These are phyloP conservation scores for Raffaelea arxii DNA, from an alignment of 2,329 filamentous ascomycete genomes.

Conservation along the genomic window DNA sequence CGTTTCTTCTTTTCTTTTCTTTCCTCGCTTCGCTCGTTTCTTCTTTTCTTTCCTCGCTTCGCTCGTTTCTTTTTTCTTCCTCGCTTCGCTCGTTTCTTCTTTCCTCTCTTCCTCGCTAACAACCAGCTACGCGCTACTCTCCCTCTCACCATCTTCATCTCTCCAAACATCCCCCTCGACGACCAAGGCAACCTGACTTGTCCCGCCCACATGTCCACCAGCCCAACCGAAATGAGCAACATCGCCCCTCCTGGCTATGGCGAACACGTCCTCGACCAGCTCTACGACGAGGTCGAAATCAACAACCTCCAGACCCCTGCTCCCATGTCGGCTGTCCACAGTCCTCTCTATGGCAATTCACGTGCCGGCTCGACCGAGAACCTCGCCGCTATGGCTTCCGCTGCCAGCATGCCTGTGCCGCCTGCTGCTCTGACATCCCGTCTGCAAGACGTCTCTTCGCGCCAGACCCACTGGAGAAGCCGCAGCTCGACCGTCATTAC, in stretches of 20 bases:
- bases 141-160: constrained; percentile 89
- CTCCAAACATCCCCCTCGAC: constrained; percentile 81
- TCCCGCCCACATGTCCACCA: constrained; percentile 39
- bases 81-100: neutral
- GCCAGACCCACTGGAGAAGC: constrained; percentile 29
- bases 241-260: constrained; percentile 89
- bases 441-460: constrained; percentile 56
- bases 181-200: constrained; percentile 73
- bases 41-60: neutral
- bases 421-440: constrained; percentile 51
- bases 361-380: constrained; percentile 76
- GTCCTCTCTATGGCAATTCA: constrained; percentile 64
- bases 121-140: constrained; percentile 68
- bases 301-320: constrained; percentile 73
- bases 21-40: neutral
- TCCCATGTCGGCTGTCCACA: constrained; percentile 63
- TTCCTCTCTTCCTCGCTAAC: neutral
- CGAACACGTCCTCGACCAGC: constrained; percentile 76
- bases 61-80: neutral
- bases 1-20: neutral
- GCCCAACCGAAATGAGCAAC: constrained; percentile 41
- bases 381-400: constrained; percentile 49
- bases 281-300: constrained; percentile 80
- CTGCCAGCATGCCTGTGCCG: constrained; percentile 32
- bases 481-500: constrained; percentile 27